phyloP scores from a whole-genome alignment of 202 grass and related monocot genomes.

The Thinopyrum obtusiflorum region DNA sequence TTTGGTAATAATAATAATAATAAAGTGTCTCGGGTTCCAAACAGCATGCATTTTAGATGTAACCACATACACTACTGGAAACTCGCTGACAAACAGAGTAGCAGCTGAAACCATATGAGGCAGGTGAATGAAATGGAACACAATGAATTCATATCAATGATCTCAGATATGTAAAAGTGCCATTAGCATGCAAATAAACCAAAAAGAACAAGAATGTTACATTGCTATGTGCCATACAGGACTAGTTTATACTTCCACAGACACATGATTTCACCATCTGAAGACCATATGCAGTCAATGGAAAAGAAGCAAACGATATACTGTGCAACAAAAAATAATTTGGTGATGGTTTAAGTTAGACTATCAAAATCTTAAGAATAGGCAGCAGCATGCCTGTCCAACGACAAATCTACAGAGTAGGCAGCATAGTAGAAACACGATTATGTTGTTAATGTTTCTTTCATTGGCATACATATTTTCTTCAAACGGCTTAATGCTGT shows the following conservation, averaged over 20 bases:
- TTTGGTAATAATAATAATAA: background rate
- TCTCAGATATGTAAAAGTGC: background rate
- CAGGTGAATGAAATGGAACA: conserved; percentile 15
- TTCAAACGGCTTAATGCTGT: background rate
- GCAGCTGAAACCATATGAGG: background rate
- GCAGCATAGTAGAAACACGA: conserved; percentile 3
- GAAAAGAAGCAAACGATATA: background rate
- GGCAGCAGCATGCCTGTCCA: background rate
- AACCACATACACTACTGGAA: background rate
- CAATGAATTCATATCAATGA: background rate
- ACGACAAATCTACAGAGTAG: background rate
- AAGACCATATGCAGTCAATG: background rate
- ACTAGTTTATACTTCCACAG: conserved; percentile 13
- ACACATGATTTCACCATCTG: background rate
- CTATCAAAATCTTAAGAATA: background rate
- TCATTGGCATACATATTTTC: background rate
- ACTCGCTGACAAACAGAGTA: background rate
- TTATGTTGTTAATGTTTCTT: background rate
- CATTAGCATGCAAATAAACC: background rate
- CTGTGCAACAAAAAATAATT: background rate
- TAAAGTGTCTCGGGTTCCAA: background rate
- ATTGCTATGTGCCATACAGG: conserved; percentile 10
- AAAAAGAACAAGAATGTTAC: background rate
- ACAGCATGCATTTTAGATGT: conserved; percentile 1
- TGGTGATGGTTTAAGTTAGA: background rate